Conservation (phyloP, 306 rosid species). For the Trifolium fragiferum region DNA sequence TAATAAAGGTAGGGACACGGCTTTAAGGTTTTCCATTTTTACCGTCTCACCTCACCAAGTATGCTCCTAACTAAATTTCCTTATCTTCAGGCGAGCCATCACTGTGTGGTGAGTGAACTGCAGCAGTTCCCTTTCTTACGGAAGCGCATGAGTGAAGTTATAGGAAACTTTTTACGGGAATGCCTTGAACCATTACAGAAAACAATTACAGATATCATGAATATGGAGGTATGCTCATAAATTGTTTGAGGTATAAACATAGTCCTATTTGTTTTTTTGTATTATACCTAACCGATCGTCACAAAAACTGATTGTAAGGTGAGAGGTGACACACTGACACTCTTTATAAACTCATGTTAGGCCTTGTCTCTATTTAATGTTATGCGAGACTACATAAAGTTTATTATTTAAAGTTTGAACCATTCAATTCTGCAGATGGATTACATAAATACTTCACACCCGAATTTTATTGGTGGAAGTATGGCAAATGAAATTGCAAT, state of each 20-base stretch:
- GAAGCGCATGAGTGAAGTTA: constrained; percentile 95
- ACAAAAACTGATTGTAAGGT: neutral
- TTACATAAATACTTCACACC: constrained; percentile 96
- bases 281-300: neutral
- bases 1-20: constrained; percentile 71
- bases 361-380: neutral
- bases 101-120: constrained; percentile 80
- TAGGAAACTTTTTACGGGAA: constrained; percentile 84
- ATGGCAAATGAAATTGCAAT: constrained; percentile 80
- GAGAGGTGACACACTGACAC: neutral
- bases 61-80: constrained; percentile 22
- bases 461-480: constrained; percentile 97
- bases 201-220: constrained; percentile 91
- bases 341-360: neutral
- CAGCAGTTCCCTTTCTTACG: constrained; percentile 92
- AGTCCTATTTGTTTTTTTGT: neutral
- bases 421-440: constrained; percentile 75
- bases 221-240: constrained; percentile 81
- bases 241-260: neutral
- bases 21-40: constrained; percentile 23
- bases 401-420: constrained; percentile 27
- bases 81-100: constrained; percentile 84
- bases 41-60: constrained; percentile 14
- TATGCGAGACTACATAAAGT: neutral
- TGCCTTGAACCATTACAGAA: constrained; percentile 94